These are phyloP conservation scores for Solanum ahanhuiri DNA, from an alignment of 257 asterid genomes.

Conservation along the genomic window DNA sequence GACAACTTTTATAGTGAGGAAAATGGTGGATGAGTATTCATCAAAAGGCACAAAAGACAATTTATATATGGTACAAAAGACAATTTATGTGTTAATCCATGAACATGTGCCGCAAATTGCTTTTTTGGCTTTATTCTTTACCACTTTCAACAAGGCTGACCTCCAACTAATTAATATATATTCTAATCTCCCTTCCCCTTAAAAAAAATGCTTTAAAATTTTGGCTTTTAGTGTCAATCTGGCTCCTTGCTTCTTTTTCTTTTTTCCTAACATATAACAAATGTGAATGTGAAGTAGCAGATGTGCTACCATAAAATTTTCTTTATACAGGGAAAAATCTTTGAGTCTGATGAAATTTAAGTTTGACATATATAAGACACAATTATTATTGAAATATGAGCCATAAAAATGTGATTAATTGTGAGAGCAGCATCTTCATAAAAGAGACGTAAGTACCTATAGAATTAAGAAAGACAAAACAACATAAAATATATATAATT, in stretches of 20 bases:
- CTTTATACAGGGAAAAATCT: too few relatives aligned
- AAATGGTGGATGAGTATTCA: not conserved
- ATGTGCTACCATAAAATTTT: not conserved
- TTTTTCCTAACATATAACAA: not conserved
- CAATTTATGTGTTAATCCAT: not conserved
- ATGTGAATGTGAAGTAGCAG: not conserved
- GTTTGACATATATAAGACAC: not conserved
- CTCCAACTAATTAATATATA: not conserved
- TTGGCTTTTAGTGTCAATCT: constrained; percentile 1
- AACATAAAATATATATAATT: not conserved
- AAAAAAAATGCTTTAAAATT: not conserved
- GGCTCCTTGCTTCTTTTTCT: not conserved
- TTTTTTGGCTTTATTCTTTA: constrained; percentile 3
- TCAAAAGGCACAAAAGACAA: constrained; percentile 1
- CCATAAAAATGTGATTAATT: too few relatives aligned
- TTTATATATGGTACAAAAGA: not conserved
- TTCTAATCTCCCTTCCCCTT: not conserved
- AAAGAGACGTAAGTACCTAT: not conserved
- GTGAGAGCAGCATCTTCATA: not conserved
- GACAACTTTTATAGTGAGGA: not conserved
- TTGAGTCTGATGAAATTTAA: too few relatives aligned
- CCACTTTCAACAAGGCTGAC: not conserved
- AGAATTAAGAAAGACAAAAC: not conserved
- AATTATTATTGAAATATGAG: too few relatives aligned
- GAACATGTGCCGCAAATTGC: not conserved